Conservation (phyloP, 176 grass and related monocot genomes). For the Areca catechu region DNA sequence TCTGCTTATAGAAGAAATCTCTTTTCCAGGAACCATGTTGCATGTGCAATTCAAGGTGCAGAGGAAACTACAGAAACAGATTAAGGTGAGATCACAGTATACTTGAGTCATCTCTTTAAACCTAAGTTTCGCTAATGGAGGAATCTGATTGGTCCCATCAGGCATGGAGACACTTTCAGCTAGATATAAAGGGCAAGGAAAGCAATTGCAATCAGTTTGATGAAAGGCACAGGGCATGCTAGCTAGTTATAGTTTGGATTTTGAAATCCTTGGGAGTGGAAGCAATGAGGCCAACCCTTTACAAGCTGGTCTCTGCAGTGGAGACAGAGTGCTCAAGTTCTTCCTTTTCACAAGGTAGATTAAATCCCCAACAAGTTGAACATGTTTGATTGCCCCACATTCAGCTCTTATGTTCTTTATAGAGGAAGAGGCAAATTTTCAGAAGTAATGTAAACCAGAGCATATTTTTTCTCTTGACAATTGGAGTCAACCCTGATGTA, state of each 20-base stretch:
- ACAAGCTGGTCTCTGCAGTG: conserved; percentile 37
- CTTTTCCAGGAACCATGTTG: conserved; percentile 27
- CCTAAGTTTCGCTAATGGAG: too few species aligned
- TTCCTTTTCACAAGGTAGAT: conserved; percentile 9
- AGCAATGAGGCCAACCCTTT: conserved; percentile 32
- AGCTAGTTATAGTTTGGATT: conserved; percentile 20
- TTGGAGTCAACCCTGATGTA: neutral
- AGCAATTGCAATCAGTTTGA: conserved; percentile 73
- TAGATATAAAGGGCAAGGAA: conserved; percentile 77
- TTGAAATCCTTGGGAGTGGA: conserved; percentile 5
- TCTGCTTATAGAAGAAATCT: neutral
- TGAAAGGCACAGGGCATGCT: conserved; percentile 50
- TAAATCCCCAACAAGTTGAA: neutral
- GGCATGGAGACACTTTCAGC: conserved; percentile 80
- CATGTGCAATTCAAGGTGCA: conserved; percentile 57
- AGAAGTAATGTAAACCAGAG: conserved; percentile 4
- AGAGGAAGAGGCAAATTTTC: conserved; percentile 30
- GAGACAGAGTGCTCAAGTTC: conserved; percentile 36
- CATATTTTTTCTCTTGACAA: neutral
- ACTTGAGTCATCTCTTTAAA: too few species aligned
- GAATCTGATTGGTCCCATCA: conserved; percentile 2
- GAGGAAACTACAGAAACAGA: conserved; percentile 53
- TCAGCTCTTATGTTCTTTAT: conserved; percentile 53
- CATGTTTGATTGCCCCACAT: conserved; percentile 24
- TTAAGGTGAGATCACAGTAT: conserved; percentile 36